Evolutionary conservation across 192 early-diverging fungal species (phyloP).

Genomic region (Backusella australiensis): DNA sequence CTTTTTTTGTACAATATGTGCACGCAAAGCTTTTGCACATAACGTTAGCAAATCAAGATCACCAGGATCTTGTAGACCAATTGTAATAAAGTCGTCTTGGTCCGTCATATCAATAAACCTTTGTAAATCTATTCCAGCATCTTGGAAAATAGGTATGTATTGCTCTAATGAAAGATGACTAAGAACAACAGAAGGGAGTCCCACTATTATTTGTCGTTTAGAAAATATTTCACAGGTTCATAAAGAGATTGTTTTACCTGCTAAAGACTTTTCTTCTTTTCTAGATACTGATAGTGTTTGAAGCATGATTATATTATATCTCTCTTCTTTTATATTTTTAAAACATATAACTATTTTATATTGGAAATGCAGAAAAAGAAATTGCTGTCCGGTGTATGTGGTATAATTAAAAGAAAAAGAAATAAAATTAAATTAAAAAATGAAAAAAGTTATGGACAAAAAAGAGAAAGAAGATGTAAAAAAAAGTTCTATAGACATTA

Average conservation of each 20-base stretch:
- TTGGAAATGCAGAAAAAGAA: neutral
- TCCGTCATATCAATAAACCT: constrained; percentile 16
- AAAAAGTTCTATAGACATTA: neutral
- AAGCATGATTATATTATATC: neutral
- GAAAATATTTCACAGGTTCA: neutral
- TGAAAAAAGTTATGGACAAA: neutral
- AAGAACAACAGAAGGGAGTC: constrained; percentile 10
- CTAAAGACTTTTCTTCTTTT: neutral
- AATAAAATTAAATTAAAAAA: neutral
- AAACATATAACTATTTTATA: neutral
- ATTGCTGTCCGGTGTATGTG: neutral
- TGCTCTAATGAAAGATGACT: constrained; percentile 11
- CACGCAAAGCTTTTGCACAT: neutral
- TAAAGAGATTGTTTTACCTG: neutral
- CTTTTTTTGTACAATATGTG: constrained; percentile 8
- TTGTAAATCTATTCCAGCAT: constrained; percentile 3
- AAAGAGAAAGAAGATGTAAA: neutral
- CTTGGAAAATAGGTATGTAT: constrained; percentile 7
- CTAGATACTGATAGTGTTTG: constrained; percentile 5
- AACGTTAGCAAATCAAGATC: constrained; percentile 4
- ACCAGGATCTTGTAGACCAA: constrained; percentile 7
- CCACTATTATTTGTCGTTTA: neutral
- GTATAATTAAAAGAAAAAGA: neutral
- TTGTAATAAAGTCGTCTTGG: constrained; percentile 9
- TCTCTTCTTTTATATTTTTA: neutral